Percentiles rank a stretch among this genome's conserved stretches.
Evolutionary conservation across 148 eudicot genomes (phyloP).

Genomic region (Rhododendron ferrugineum): DNA sequence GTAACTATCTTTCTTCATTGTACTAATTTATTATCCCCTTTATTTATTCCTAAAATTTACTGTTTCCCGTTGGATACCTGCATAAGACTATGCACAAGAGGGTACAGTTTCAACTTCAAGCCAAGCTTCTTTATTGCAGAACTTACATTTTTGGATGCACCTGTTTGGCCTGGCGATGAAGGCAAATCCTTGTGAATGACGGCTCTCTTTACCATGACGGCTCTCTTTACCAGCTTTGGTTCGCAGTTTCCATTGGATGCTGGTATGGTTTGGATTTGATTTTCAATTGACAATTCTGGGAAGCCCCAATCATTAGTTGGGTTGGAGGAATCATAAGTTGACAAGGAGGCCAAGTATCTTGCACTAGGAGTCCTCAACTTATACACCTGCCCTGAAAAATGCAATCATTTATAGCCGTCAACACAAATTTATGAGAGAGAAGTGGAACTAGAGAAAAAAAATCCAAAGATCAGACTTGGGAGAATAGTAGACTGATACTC

Average conservation of each 20-base stretch:
- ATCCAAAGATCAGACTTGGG: background rate
- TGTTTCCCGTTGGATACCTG: background rate
- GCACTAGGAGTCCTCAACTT: slow-evolving; percentile 70
- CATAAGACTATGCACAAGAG: background rate
- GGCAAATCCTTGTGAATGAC: slow-evolving; percentile 18
- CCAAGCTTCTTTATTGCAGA: background rate
- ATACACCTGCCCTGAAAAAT: slow-evolving; percentile 66
- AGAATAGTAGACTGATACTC: background rate
- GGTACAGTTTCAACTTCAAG: background rate
- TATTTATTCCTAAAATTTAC: background rate
- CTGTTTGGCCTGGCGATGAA: slow-evolving; percentile 10
- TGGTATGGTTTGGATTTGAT: slow-evolving; percentile 8
- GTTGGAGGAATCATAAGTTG: slow-evolving; percentile 75
- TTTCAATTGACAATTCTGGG: slow-evolving; percentile 51
- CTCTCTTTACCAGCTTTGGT: slow-evolving; percentile 23
- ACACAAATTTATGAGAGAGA: background rate
- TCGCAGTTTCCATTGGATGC: slow-evolving; percentile 22
- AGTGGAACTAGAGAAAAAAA: background rate
- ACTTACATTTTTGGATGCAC: slow-evolving; percentile 39
- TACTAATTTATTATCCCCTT: background rate
- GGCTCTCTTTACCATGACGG: slow-evolving; percentile 17
- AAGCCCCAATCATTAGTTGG: slow-evolving; percentile 94
- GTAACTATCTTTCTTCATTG: background rate
- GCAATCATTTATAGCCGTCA: background rate
- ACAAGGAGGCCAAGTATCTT: slow-evolving; percentile 50